phyloP scores from a whole-genome alignment of 1,139 yeast genomes.

The Diutina rugosa region DNA sequence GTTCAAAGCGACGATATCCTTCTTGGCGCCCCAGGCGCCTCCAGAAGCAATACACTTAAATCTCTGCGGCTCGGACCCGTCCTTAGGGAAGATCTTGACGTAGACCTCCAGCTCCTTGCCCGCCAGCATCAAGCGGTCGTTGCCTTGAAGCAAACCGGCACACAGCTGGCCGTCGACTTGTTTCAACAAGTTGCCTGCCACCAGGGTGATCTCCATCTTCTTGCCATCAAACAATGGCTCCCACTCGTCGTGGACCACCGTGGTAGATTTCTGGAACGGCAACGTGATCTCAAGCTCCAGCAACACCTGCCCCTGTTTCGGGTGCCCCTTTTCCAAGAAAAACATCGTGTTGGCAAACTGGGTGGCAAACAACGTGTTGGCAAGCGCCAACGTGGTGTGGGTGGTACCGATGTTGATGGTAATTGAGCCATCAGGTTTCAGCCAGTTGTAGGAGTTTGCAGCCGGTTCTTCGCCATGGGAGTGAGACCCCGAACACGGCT shows the following conservation, averaged over 20 bases:
- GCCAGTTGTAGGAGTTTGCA: constrained; percentile 29
- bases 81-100: constrained; percentile 15
- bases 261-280: neutral
- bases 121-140: constrained; percentile 24
- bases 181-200: neutral
- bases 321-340: constrained; percentile 11
- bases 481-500: neutral
- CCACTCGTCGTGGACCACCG: neutral
- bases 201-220: neutral
- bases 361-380: constrained; percentile 29
- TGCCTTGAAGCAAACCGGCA: constrained; percentile 24
- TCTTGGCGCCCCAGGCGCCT: constrained; percentile 56
- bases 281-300: neutral
- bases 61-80: constrained; percentile 7
- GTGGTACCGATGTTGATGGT: constrained; percentile 9
- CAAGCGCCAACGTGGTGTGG: constrained; percentile 14
- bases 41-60: constrained; percentile 51
- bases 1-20: constrained; percentile 44
- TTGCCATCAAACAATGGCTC: constrained; percentile 1
- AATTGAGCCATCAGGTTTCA: constrained; percentile 15
- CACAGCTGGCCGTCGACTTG: neutral
- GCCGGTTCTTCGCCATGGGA: constrained; percentile 8
- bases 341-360: constrained; percentile 25
- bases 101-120: constrained; percentile 37
- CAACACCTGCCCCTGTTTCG: neutral